Evolutionary conservation across 768 basidiomycete genomes (phyloP).

Genomic region (Tylopilus vinaceipallidus): DNA sequence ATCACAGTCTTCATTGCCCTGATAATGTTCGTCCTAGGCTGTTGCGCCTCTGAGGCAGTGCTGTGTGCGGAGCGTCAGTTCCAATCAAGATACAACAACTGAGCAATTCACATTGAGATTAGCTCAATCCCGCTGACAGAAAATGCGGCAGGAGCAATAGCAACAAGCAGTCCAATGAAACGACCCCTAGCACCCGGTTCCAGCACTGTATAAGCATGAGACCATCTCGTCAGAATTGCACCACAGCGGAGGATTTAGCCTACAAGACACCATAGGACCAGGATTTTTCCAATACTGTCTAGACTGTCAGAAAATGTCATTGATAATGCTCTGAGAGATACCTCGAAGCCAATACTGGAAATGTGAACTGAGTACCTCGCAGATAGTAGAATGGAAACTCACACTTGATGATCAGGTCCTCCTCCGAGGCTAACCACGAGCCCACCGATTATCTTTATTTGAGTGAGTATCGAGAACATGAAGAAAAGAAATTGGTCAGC

Average conservation of each 20-base stretch:
- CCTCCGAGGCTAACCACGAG: conserved; percentile 60
- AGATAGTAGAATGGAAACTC: conserved; percentile 32
- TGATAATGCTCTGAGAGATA: background rate
- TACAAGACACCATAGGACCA: conserved; percentile 25
- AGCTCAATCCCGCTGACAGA: conserved; percentile 79
- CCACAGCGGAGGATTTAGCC: background rate
- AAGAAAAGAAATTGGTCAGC: background rate
- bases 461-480: background rate
- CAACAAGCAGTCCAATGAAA: conserved; percentile 23
- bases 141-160: conserved; percentile 45
- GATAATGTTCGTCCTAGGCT: conserved; percentile 74
- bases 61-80: conserved; percentile 32
- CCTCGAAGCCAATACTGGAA: conserved; percentile 21
- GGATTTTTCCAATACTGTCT: conserved; percentile 24
- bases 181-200: conserved; percentile 22
- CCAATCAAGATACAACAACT: conserved; percentile 14
- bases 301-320: background rate
- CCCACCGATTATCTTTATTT: conserved; percentile 34
- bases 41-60: conserved; percentile 74
- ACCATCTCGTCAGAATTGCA: background rate
- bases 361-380: conserved; percentile 5
- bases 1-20: conserved; percentile 77
- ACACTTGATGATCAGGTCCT: conserved; percentile 48
- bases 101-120: conserved; percentile 54
- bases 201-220: conserved; percentile 3